These are phyloP conservation scores for Fusarium sacchari DNA, from an alignment of 2,329 filamentous ascomycete genomes.

Conservation along the genomic window DNA sequence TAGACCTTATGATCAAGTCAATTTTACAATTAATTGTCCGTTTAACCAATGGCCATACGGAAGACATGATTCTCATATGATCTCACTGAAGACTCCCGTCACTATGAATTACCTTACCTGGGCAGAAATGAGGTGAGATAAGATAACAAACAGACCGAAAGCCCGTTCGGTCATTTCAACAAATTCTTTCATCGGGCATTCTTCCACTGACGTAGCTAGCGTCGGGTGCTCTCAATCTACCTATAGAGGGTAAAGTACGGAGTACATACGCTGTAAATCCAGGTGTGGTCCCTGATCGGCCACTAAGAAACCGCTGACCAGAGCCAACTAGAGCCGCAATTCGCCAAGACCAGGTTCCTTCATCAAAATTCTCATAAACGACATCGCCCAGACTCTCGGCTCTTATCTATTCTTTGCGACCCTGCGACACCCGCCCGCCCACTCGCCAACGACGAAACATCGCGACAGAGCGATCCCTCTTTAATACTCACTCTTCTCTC, in stretches of 20 bases:
- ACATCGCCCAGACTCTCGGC: constrained; percentile 18
- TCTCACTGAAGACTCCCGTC: constrained; percentile 3
- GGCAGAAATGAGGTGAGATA: neutral
- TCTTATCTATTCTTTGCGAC: constrained; percentile 27
- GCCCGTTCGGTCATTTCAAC: neutral
- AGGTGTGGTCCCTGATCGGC: constrained; percentile 8
- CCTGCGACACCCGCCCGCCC: constrained; percentile 24
- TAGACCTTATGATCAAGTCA: neutral
- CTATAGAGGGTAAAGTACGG: too few relatives aligned
- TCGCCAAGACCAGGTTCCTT: constrained; percentile 6
- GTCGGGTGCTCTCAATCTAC: neutral
- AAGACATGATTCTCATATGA: neutral
- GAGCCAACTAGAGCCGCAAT: constrained; percentile 34
- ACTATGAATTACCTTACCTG: neutral
- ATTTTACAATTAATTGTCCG: too few relatives aligned
- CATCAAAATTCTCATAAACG: constrained; percentile 38
- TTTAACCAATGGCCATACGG: neutral
- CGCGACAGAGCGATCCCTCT: constrained; percentile 18
- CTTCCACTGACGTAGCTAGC: constrained; percentile 1
- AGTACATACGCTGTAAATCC: constrained; percentile 3
- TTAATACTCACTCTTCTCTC: neutral
- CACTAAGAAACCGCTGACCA: constrained; percentile 25
- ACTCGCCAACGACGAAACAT: neutral
- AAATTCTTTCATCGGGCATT: constrained; percentile 23
- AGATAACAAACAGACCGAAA: constrained; percentile 9